Evolutionary conservation across 352 stramenopile genomes (phyloP), one percentile per base, ranked within the genome.

Genomic region (Globisporangium polare): DNA sequence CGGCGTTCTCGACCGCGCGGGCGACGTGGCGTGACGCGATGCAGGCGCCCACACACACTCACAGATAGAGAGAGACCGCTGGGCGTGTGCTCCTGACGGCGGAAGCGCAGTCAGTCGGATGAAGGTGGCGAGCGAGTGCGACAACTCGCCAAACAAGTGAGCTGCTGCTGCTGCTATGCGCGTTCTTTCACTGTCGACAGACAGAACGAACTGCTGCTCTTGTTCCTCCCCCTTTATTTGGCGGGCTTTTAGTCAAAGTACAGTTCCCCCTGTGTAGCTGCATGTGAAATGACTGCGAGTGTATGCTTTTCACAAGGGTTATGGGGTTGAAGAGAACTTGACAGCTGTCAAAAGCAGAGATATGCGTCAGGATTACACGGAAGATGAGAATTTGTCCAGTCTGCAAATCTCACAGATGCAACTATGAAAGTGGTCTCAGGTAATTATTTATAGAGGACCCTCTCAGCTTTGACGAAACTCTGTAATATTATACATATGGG

Each of bases 151-250:
- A 15, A 39, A 13, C 12, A 13, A 39, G 29, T 33, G 29, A 33
- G 29, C 29, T 33, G 29, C 29, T 33, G 29, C 29, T 33, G 39
- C 39, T 45, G 15, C 39, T n/a, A n/a, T 45, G 39, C 39, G 39
- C 39, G 39, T 45, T 45, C 39, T 45, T 45, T 45, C 39, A 45
- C 39, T 45, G 39, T 43, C 39, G 39, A 43, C 39, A 43, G 39
- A 18, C 10, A n/a, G 39, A 43, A 18, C 39, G 39, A 18, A 12
- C 33, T 37, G 9, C 33, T 33, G 29, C 29, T 33, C 9, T 13
- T 37, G 33, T 39, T 39, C 18, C 39, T 45, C 18, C 39, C 39
- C 39, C 39, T n/a, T n/a, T 42, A 2, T 12, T 42, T 42, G 5
- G 37, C 37, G 37, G 37, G 37, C 37, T 42, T 42, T 18, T 42